Evolutionary conservation across 129 eudicot species (phyloP).

Genomic region (sunflower (Helianthus annuus)): HanXRQr2.0-SUNRISE NC_035440.2:59472799-59473298

Average conservation of each 20-base stretch:
- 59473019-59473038: neutral
- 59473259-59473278: slow-evolving; percentile 40
- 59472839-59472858: slow-evolving; percentile 45
- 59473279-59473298: slow-evolving; percentile 35
- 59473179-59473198: slow-evolving; percentile 42
- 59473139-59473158: slow-evolving; percentile 50
- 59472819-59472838: slow-evolving; percentile 30
- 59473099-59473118: slow-evolving; percentile 48
- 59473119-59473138: slow-evolving; percentile 54
- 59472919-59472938: slow-evolving; percentile 8
- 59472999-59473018: slow-evolving; percentile 14
- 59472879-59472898: slow-evolving; percentile 53
- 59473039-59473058: slow-evolving; percentile 50
- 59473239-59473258: slow-evolving; percentile 46
- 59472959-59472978: slow-evolving; percentile 19
- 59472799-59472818: slow-evolving; percentile 52
- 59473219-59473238: slow-evolving; percentile 66
- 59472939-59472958: slow-evolving; percentile 8
- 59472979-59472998: slow-evolving; percentile 47
- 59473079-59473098: slow-evolving; percentile 40
- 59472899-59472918: slow-evolving; percentile 33
- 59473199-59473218: slow-evolving; percentile 28
- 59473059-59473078: slow-evolving; percentile 42
- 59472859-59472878: slow-evolving; percentile 47
- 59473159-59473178: slow-evolving; percentile 46